Evolutionary conservation across 441 rosid species (phyloP).

Genomic region (Adansonia rubrostipa): DNA sequence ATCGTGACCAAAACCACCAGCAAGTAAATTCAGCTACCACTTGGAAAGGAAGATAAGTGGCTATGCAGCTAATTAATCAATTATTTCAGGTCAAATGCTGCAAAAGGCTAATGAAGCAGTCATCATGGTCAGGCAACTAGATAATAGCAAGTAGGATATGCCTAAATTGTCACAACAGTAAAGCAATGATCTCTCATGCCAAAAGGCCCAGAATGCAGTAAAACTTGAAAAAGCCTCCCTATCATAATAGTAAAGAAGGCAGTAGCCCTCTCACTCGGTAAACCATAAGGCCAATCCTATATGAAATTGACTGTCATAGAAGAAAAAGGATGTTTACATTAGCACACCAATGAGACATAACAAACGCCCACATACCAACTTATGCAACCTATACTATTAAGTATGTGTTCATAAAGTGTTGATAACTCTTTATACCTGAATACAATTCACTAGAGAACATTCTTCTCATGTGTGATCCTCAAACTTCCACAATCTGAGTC

Average conservation of each 20-base stretch:
- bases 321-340: not conserved
- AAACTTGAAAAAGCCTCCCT: not conserved
- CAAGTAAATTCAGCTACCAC: not conserved
- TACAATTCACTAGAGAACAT: not conserved
- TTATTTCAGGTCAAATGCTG: not conserved
- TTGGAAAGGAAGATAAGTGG: not conserved
- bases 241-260: not conserved
- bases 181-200: not conserved
- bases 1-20: slow-evolving; percentile 12
- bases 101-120: not conserved
- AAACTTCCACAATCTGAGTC: not conserved
- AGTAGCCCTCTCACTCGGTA: not conserved
- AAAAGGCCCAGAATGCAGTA: not conserved
- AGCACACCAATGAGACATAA: not conserved
- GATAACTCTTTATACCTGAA: not conserved
- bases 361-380: too few relatives aligned
- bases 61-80: not conserved
- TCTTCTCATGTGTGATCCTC: not conserved
- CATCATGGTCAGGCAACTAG: not conserved
- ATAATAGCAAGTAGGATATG: not conserved
- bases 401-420: not conserved
- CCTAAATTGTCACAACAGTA: not conserved
- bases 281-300: not conserved
- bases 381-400: not conserved
- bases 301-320: not conserved